Base-by-base conservation (phyloP, 805 yeast species). In the Kodamaea kaohsiungensis region DNA sequence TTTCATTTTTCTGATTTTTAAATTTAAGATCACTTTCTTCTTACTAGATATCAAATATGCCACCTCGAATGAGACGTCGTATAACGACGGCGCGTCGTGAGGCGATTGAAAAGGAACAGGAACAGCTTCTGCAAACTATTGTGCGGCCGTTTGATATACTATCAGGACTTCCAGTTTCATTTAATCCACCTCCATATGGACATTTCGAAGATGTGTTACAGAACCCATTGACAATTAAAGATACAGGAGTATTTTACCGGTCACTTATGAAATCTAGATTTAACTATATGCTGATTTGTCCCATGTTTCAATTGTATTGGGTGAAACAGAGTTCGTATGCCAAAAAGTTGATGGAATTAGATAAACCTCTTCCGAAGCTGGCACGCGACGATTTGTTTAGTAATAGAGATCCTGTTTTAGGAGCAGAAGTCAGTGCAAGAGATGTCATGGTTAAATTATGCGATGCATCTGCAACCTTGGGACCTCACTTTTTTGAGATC, bases 361-460 rank as follows among this genome's bases (percentile, higher is more conserved):
- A 69, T 50, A 68, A 66, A 66, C 76, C 56, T 78, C 76, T 53
- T 69, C 63, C 68, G 15, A 66, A 65, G 48, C 56, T 61, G 13
- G 49, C 49, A 15, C 51, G 52, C 48, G 65, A 58, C 10, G 70
- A 65, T 19, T 53, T 37, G 13, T 49, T 53, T 38, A 51, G 56
- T 27, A 70, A 65, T 50, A 58, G 77, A 40, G 59, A 49, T 51
- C 77, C 74, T 51, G 78, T 67, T 52, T 69, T 70, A 55, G 69
- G 76, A 7, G 59, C 66, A 15, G 79, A 75, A 12, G 71, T 72
- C 3, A 83, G 82, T 64, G 87, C 89, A 3, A 75, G 96, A 61
- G 98, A 93, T 59, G 85, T 85, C 53, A 91, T 92, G 97, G 87
- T 91, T 56, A 91, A 91, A 65, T 73, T 95, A 53, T 84, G 93